phyloP scores from a whole-genome alignment of 306 rosid species.

The Prunus campanulata region DNA sequence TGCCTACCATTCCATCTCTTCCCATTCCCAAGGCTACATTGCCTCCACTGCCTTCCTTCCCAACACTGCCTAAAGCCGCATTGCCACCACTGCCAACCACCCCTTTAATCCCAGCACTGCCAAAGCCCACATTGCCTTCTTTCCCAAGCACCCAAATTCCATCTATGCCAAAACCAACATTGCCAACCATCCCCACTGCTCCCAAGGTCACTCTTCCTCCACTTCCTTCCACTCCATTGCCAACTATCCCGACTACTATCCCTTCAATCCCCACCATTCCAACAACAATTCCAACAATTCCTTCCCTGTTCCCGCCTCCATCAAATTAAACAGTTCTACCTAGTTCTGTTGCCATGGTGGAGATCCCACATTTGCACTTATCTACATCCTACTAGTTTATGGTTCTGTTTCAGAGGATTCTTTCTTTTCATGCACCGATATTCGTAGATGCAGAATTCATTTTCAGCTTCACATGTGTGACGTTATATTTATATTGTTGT shows the following conservation, averaged over 20 bases:
- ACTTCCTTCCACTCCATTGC: slow-evolving; percentile 12
- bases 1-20: slow-evolving; percentile 22
- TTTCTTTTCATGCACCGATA: too few species aligned
- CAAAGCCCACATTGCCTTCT: slow-evolving; percentile 24
- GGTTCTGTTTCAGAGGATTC: too few species aligned
- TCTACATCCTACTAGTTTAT: too few species aligned
- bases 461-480: too few species aligned
- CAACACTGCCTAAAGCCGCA: too few species aligned
- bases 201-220: slow-evolving; percentile 23
- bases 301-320: slow-evolving; percentile 26
- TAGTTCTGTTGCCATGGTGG: too few species aligned
- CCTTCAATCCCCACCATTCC: slow-evolving; percentile 24
- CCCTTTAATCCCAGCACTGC: slow-evolving; percentile 4
- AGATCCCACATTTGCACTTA: too few species aligned
- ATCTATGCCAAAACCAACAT: not conserved
- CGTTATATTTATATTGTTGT: too few species aligned
- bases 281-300: slow-evolving; percentile 8
- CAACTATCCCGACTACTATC: slow-evolving; percentile 16
- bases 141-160: slow-evolving; percentile 16
- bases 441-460: too few species aligned
- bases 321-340: slow-evolving; percentile 3
- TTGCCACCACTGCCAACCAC: not conserved
- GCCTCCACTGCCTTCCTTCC: too few species aligned
- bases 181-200: slow-evolving; percentile 16
- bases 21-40: slow-evolving; percentile 9